Evolutionary conservation across 139 green algal genomes (phyloP).

Genomic region (Mesotaenium endlicherianum): DNA sequence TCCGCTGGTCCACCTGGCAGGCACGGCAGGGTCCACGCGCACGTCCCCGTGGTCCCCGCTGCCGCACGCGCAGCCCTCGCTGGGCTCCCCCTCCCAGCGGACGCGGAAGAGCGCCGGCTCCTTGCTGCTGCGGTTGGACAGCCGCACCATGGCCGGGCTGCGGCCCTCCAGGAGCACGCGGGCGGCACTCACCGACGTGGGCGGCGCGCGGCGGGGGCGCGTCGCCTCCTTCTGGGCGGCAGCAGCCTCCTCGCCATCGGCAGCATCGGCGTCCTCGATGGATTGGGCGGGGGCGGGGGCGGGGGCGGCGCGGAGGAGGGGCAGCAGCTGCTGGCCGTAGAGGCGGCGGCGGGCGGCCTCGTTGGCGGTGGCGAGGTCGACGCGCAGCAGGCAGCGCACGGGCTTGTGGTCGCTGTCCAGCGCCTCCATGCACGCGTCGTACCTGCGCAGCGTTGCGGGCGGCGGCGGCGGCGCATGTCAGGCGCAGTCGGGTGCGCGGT

Average conservation of each 20-base stretch:
- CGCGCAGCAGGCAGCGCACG: slow-evolving; percentile 64
- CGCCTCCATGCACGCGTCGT: slow-evolving; percentile 60
- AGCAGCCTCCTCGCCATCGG: background rate
- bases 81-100: background rate
- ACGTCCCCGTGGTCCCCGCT: background rate
- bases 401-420: slow-evolving; percentile 91
- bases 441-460: background rate
- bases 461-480: background rate
- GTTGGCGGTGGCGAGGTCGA: slow-evolving; percentile 49
- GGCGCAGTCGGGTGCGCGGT: no score
- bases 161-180: background rate
- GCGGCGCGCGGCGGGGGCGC: background rate
- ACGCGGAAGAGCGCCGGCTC: background rate
- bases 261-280: background rate
- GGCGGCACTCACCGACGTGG: background rate
- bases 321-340: slow-evolving; percentile 1
- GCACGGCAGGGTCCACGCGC: background rate
- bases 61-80: background rate
- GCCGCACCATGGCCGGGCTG: background rate
- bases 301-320: background rate
- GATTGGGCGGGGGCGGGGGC: background rate
- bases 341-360: slow-evolving; percentile 5
- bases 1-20: background rate
- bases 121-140: slow-evolving; percentile 1
- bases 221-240: background rate